Percentiles rank a stretch among this genome's conserved stretches.
These are phyloP conservation scores for Phaeosphaeria sp. DNA, from an alignment of 2,329 filamentous ascomycete genomes.

Conservation along the genomic window DNA sequence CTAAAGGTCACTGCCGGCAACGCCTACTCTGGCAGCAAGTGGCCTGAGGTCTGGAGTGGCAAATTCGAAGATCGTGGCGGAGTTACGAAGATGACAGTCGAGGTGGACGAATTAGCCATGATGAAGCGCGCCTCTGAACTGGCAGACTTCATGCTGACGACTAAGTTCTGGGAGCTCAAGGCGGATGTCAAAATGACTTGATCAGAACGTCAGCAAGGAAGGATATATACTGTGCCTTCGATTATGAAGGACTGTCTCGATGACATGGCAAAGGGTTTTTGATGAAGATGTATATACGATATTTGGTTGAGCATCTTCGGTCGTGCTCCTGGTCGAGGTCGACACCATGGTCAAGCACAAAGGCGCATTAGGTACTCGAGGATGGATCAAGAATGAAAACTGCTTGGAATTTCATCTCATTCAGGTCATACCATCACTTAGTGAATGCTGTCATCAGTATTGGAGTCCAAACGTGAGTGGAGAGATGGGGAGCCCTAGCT, in stretches of 20 bases:
- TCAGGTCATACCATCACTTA: background rate
- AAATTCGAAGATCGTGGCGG: slow-evolving; percentile 21
- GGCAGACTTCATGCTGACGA: slow-evolving; percentile 9
- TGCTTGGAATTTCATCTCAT: background rate
- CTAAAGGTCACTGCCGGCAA: slow-evolving; percentile 16
- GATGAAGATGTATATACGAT: background rate
- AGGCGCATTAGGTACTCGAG: background rate
- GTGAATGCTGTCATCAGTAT: background rate
- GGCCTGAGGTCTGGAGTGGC: slow-evolving; percentile 25
- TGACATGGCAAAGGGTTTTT: background rate
- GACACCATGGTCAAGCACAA: background rate
- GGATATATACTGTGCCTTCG: background rate
- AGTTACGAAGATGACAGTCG: slow-evolving; percentile 20
- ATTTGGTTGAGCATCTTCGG: background rate
- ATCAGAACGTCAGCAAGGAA: background rate
- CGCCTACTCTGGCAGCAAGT: slow-evolving; percentile 16
- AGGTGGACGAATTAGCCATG: slow-evolving; percentile 10
- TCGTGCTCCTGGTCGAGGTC: background rate
- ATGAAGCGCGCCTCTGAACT: slow-evolving; percentile 9
- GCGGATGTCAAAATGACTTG: slow-evolving; percentile 11
- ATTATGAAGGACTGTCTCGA: background rate
- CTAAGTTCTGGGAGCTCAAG: slow-evolving; percentile 19
- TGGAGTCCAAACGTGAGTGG: background rate
- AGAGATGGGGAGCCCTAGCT: slow-evolving; percentile 5
- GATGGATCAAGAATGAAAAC: background rate